Percentiles rank a stretch among this genome's conserved stretches.
Conservation (phyloP, 2,329 filamentous ascomycete species). For the Hansfordia pulvinata region DNA sequence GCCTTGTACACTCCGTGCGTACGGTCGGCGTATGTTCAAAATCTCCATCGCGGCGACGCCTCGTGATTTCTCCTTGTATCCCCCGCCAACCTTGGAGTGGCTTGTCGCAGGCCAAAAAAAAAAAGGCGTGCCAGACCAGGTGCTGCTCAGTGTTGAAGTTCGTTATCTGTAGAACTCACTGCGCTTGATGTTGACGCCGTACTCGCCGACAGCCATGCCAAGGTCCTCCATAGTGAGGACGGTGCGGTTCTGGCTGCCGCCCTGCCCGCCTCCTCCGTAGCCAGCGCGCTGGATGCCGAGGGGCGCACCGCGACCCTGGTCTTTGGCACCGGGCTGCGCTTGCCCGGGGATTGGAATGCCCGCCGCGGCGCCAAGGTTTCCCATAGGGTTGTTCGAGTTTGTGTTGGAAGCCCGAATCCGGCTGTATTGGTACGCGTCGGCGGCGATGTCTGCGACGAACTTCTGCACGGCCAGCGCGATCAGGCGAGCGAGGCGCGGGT, state of each 20-base stretch:
- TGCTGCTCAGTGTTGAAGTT: too few species aligned
- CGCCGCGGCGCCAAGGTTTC: slow-evolving; percentile 63
- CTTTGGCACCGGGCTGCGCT: slow-evolving; percentile 38
- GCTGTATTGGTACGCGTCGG: slow-evolving; percentile 95
- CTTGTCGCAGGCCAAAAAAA: too few species aligned
- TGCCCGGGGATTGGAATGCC: slow-evolving; percentile 55
- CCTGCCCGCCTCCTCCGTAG: slow-evolving; percentile 78
- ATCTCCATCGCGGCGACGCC: too few species aligned
- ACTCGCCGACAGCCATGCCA: slow-evolving; percentile 95
- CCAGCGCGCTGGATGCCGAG: slow-evolving; percentile 65
- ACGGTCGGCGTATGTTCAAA: neutral
- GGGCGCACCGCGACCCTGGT: slow-evolving; percentile 43
- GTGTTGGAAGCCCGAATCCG: slow-evolving; percentile 86
- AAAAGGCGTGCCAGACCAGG: too few species aligned
- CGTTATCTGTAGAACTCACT: slow-evolving; percentile 97
- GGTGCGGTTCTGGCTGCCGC: slow-evolving; percentile 78
- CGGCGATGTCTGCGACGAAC: slow-evolving; percentile 94
- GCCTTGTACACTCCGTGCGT: neutral
- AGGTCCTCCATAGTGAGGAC: slow-evolving; percentile 98
- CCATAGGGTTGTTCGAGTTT: slow-evolving; percentile 83
- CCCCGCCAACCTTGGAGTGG: too few species aligned
- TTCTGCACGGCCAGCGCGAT: slow-evolving; percentile 97
- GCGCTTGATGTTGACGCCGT: slow-evolving; percentile 93
- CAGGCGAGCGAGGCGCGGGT: slow-evolving; percentile 79
- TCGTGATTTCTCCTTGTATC: too few species aligned